phyloP scores from a whole-genome alignment of 1,139 yeast species.

The Protomyces gravidus region DNA sequence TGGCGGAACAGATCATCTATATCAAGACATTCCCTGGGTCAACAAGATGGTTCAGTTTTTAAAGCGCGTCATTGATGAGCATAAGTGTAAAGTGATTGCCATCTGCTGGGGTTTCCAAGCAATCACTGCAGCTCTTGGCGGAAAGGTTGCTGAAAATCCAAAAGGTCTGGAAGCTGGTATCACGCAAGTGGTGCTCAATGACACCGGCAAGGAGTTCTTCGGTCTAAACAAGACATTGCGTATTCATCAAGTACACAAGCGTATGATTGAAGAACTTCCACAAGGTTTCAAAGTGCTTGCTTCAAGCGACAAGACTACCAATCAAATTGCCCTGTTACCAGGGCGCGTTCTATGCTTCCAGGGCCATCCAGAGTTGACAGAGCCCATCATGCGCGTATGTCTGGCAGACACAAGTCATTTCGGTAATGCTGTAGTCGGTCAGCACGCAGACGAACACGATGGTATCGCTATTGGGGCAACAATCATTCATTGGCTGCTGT shows the following conservation, averaged over 20 bases:
- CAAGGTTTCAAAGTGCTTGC: conserved; percentile 3
- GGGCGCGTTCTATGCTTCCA: conserved; percentile 4
- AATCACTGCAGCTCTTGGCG: conserved; percentile 2
- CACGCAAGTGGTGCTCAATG: background rate
- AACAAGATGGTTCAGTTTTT: background rate
- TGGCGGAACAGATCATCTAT: conserved; percentile 1
- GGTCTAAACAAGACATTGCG: background rate
- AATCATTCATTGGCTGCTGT: background rate
- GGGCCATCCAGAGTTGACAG: conserved; percentile 12
- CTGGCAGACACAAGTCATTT: background rate
- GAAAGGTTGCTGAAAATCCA: conserved; percentile 3
- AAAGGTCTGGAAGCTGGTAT: background rate
- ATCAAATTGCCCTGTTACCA: background rate
- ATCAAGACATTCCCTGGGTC: conserved; percentile 5
- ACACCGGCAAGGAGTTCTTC: background rate
- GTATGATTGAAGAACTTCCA: background rate
- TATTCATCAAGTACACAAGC: conserved; percentile 6
- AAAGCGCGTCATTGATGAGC: background rate
- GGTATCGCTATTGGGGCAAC: background rate
- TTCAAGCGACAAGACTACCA: background rate
- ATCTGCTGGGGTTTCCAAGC: conserved; percentile 11
- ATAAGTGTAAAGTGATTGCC: background rate
- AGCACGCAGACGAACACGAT: background rate
- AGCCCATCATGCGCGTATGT: conserved; percentile 1
- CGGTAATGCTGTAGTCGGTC: background rate